Evolutionary conservation across 2,329 filamentous ascomycete species (phyloP).

Genomic region (Aspergillus caelatus): DNA sequence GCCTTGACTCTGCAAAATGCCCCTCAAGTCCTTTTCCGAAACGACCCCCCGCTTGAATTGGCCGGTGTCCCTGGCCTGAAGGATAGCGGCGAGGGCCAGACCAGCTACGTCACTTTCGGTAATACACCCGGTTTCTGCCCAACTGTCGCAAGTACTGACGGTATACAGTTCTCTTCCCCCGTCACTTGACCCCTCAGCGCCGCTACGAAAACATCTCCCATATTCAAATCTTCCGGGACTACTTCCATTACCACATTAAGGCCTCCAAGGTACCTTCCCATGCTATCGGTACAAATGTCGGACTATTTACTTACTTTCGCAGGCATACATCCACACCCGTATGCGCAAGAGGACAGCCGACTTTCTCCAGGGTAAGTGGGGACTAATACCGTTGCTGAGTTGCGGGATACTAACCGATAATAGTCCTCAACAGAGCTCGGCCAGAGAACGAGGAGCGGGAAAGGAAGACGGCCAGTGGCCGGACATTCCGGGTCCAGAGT

Average conservation of each 20-base stretch:
- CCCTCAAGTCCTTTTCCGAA: conserved; percentile 93
- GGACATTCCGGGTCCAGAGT: conserved; percentile 76
- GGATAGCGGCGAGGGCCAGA: conserved; percentile 75
- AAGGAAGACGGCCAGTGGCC: conserved; percentile 94
- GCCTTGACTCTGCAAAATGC: conserved; percentile 86
- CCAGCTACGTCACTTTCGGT: conserved; percentile 99
- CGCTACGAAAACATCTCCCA: conserved; percentile 96
- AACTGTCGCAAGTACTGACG: conserved; percentile 17
- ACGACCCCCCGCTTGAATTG: conserved; percentile 89
- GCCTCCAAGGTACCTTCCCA: conserved; percentile 73
- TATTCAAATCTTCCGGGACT: conserved; percentile 99
- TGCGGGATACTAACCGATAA: conserved; percentile 36
- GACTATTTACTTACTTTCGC: conserved; percentile 14
- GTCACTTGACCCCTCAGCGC: conserved; percentile 86
- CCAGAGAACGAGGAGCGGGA: conserved; percentile 97
- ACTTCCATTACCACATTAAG: conserved; percentile 99
- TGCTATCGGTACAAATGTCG: not conserved
- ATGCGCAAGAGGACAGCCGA: conserved; percentile 98
- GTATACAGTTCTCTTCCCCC: conserved; percentile 80
- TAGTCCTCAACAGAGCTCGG: conserved; percentile 92
- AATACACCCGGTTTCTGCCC: conserved; percentile 30
- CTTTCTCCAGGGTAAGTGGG: conserved; percentile 82
- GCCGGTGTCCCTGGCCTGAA: conserved; percentile 83
- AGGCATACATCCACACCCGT: conserved; percentile 96
- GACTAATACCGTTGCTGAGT: not conserved